Evolutionary conservation across 768 basidiomycete species (phyloP), one percentile per base, ranked within the genome.

Genomic region (Amanita inopinata): DNA sequence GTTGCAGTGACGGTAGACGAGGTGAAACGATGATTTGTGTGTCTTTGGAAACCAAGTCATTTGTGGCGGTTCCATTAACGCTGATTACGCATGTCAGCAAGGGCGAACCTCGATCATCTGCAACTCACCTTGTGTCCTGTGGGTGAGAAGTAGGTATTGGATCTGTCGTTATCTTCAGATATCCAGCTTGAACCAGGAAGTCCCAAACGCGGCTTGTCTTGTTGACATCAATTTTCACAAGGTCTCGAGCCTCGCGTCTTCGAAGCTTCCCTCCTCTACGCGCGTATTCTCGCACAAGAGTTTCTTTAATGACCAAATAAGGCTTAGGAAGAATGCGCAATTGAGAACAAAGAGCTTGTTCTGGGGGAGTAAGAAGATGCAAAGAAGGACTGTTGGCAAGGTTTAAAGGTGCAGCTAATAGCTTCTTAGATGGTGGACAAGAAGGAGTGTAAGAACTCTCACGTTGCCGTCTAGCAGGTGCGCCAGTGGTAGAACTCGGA

Each of bases 221-320:
- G 60, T 89, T 88, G 48, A 89, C 87, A 57, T 92, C 91, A 48
- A 96, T 88, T 61, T 89, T 91, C 51, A 93, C 81, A 46, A 94
- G 68, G 59, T 89, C 88, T 38, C 87, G 75, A 8, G 91, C 90
- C 59, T 96, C 91, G 40, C 91, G 71, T 22, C 87, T 74, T 37
- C 86, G 83, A 33, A 97, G 70, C 57, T 87, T 85, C 8, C 93
- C 93, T 15, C 86, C 84, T 42, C 91, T 71, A 19, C 90, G 73
- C 1, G 88, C 89, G 53, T 90, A 96, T 65, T 98, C 94, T 23
- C 91, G 78, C 22, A 99, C 81, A 31, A 96, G 76, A 3, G 85
- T 89, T 61, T 96, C 91, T 59, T 99, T 99, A 64, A 98, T 87
- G 47, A 86, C 78, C 39, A 99, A 78, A 59, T 96, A 99, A 0